Percentiles rank a stretch among this genome's conserved stretches.
Evolutionary conservation across 176 grass and related monocot genomes (phyloP).

Genomic region (Bolboschoenus planiculmis): DNA sequence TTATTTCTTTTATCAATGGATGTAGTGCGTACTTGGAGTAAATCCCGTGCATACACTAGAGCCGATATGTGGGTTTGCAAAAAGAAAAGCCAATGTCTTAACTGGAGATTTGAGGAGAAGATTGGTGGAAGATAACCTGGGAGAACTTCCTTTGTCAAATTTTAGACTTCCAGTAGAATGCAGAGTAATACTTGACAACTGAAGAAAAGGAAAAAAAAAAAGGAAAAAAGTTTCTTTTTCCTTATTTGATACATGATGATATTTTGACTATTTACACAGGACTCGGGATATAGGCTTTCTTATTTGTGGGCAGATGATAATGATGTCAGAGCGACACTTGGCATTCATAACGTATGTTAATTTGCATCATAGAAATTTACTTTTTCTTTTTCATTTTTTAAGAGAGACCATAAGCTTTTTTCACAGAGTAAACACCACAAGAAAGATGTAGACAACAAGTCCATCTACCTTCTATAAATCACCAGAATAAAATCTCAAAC

Average conservation of each 20-base stretch:
- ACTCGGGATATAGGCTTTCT: slow-evolving; percentile 38
- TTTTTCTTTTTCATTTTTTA: neutral
- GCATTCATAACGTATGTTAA: slow-evolving; percentile 45
- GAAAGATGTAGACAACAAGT: neutral
- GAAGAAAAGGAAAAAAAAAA: neutral
- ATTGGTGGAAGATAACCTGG: neutral
- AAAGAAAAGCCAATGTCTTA: neutral
- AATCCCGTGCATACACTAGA: slow-evolving; percentile 24
- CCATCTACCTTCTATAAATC: neutral
- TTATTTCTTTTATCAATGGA: slow-evolving; percentile 4
- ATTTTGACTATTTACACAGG: slow-evolving; percentile 2
- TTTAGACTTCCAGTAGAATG: slow-evolving; percentile 19
- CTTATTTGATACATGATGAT: neutral
- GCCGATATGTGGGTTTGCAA: neutral
- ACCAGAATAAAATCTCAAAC: neutral
- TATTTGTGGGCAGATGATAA: slow-evolving; percentile 45
- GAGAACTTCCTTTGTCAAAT: neutral
- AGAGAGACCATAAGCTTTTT: neutral
- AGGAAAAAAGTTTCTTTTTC: neutral
- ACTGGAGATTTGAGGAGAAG: neutral
- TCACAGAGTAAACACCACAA: neutral
- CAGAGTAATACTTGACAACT: slow-evolving; percentile 22
- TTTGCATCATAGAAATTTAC: neutral
- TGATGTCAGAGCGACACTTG: slow-evolving; percentile 44
- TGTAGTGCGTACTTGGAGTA: neutral